A percentile compares a stretch with the other conserved stretches of the same genome.
phyloP scores from a whole-genome alignment of 495 filamentous ascomycete species.

The Symbiotaphrina buchneri region DNA sequence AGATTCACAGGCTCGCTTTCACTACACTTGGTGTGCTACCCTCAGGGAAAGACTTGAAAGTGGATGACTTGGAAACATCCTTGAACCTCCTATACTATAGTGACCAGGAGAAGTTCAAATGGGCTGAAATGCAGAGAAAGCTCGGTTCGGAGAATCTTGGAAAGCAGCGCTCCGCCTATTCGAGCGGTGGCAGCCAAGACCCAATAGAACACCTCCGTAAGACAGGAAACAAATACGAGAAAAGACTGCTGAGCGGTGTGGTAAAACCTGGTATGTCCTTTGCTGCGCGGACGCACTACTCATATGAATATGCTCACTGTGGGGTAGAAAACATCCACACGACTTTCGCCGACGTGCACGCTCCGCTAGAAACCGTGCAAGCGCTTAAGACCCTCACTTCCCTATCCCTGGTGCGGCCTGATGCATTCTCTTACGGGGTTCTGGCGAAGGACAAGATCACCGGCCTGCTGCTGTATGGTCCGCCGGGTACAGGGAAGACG shows the following conservation, averaged over 20 bases:
- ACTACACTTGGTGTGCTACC: conserved; percentile 27
- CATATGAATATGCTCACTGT: not conserved
- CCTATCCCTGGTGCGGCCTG: conserved; percentile 67
- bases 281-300: not conserved
- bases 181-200: conserved; percentile 9
- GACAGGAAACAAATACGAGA: conserved; percentile 50
- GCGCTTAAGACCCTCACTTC: conserved; percentile 77
- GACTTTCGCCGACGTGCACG: conserved; percentile 68
- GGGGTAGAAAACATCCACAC: conserved; percentile 44
- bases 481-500: conserved; percentile 91
- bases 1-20: conserved; percentile 37
- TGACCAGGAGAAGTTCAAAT: conserved; percentile 19
- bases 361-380: conserved; percentile 61
- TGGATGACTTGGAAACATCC: conserved; percentile 13
- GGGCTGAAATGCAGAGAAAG: conserved; percentile 15
- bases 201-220: conserved; percentile 20
- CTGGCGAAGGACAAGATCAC: conserved; percentile 79
- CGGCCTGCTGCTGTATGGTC: conserved; percentile 78
- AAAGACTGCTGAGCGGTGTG: conserved; percentile 59
- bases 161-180: not conserved
- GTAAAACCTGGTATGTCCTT: conserved; percentile 31
- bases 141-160: conserved; percentile 1
- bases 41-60: conserved; percentile 7
- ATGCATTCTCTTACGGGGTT: conserved; percentile 91
- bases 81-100: conserved; percentile 19